phyloP scores from a whole-genome alignment of 441 rosid species.

The Kokia cookei region DNA sequence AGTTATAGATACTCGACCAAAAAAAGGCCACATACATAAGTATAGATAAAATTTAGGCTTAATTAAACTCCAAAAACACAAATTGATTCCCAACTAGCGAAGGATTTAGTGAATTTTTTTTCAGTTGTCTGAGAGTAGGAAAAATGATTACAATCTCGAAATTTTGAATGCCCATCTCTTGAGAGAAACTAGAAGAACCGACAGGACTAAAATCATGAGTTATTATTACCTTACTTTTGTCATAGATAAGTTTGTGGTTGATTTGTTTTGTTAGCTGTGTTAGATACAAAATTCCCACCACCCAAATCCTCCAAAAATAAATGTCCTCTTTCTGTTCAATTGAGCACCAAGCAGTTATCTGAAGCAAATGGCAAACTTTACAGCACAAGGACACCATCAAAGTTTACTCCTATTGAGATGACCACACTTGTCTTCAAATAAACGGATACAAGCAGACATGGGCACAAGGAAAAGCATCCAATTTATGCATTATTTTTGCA shows the following conservation, averaged over 20 bases:
- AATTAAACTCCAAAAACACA: no score
- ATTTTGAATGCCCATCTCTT: neutral
- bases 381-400: neutral
- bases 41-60: no score
- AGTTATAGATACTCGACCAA: no score
- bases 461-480: slow-evolving; percentile 2
- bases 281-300: neutral
- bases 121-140: no score
- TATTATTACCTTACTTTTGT: neutral
- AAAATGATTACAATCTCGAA: no score
- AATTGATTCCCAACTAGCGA: no score
- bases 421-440: neutral
- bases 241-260: neutral
- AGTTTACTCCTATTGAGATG: neutral
- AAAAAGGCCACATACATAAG: no score
- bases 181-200: neutral
- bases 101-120: no score
- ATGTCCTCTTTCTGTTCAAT: neutral
- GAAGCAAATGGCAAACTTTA: neutral
- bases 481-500: neutral
- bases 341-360: neutral
- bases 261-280: neutral
- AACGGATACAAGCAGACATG: neutral
- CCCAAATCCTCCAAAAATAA: neutral
- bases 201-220: neutral